These are phyloP conservation scores for Auricularia sp. DNA, from an alignment of 768 basidiomycete genomes.

Conservation along the genomic window DNA sequence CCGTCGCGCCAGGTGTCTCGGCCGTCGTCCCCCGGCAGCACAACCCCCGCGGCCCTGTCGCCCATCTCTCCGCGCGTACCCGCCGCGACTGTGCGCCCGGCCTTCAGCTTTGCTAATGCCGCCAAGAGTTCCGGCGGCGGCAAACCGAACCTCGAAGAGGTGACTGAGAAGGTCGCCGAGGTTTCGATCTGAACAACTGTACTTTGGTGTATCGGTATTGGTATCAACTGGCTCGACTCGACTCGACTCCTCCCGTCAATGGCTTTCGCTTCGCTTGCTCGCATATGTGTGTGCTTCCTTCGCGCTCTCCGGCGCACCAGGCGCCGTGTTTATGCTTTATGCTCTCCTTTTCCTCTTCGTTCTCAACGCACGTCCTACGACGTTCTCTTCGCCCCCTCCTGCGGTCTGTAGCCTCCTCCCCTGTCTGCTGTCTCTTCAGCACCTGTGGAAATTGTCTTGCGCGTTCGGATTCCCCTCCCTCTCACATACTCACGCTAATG, in stretches of 20 bases:
- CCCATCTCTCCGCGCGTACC: constrained; percentile 10
- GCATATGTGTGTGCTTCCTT: neutral
- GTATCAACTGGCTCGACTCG: neutral
- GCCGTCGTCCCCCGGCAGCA: constrained; percentile 23
- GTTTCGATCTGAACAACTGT: constrained; percentile 8
- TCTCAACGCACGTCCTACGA: no score
- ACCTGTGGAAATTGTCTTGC: neutral
- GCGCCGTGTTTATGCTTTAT: constrained; percentile 1
- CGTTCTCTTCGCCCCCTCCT: no score
- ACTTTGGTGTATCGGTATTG: constrained; percentile 1
- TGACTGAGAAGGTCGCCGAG: constrained; percentile 21
- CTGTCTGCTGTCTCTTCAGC: no score
- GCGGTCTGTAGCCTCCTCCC: no score
- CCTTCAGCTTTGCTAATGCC: constrained; percentile 75
- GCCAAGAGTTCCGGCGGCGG: constrained; percentile 23
- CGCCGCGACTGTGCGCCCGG: constrained; percentile 51
- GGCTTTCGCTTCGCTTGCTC: neutral
- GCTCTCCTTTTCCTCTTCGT: neutral
- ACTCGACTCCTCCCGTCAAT: neutral
- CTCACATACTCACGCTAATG: neutral
- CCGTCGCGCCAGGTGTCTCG: constrained; percentile 44
- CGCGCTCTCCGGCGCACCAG: neutral
- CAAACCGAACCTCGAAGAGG: constrained; percentile 20
- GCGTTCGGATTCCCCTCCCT: neutral
- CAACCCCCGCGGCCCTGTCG: constrained; percentile 23